phyloP scores from a whole-genome alignment of 2,329 filamentous ascomycete species.

The Nothopassalora personata region DNA sequence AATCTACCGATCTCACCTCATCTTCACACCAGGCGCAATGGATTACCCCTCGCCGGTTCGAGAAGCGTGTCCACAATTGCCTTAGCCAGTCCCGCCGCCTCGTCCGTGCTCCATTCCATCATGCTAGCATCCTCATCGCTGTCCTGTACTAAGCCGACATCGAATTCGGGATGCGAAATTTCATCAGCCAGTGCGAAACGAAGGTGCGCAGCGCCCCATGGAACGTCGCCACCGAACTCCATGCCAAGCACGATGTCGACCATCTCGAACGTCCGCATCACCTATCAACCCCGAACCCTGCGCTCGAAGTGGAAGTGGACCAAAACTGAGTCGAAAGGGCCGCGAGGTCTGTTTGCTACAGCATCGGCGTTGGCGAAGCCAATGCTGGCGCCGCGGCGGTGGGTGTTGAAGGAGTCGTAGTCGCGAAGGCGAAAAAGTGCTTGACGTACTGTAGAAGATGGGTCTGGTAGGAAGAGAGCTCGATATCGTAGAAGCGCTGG shows the following conservation, averaged over 20 bases:
- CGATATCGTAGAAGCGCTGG: background rate
- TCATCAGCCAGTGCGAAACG: background rate
- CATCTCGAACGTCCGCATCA: background rate
- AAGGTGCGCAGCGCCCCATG: background rate
- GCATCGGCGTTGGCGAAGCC: background rate
- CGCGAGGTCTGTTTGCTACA: background rate
- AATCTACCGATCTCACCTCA: background rate
- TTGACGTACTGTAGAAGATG: background rate
- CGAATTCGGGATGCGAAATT: background rate
- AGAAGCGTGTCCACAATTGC: background rate
- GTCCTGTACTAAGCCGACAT: background rate
- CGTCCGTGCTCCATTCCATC: background rate
- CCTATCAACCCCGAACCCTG: conserved; percentile 40
- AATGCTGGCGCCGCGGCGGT: background rate
- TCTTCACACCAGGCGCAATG: background rate
- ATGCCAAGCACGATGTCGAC: background rate
- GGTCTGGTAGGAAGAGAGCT: background rate
- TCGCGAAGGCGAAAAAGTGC: background rate
- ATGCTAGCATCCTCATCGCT: background rate
- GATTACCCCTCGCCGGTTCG: background rate
- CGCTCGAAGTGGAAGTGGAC: background rate
- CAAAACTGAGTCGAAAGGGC: background rate
- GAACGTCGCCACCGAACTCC: background rate
- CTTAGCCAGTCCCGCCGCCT: background rate
- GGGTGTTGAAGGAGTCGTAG: background rate